Percentiles rank a stretch among this genome's conserved stretches.
phyloP scores from a whole-genome alignment of 2,329 filamentous ascomycete genomes.

The Aspergillus ibericus region DNA sequence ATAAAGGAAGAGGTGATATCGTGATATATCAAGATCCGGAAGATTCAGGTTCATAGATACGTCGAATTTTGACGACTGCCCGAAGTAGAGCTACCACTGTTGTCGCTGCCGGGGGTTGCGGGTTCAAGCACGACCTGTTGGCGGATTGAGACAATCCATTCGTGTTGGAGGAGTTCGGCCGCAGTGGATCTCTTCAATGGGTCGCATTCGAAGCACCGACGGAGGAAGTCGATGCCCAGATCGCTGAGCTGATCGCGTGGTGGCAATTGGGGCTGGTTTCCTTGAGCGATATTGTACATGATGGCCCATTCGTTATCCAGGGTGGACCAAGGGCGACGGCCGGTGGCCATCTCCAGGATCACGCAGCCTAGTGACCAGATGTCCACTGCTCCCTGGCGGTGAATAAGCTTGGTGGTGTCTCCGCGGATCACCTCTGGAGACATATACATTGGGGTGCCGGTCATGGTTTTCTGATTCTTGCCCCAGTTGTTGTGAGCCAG shows the following conservation, averaged over 20 bases:
- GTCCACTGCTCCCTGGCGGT: conserved; percentile 83
- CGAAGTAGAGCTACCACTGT: conserved; percentile 33
- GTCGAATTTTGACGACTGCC: conserved; percentile 32
- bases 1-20: not conserved
- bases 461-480: conserved; percentile 82
- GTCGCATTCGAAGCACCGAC: conserved; percentile 82
- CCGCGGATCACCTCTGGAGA: conserved; percentile 98
- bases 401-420: conserved; percentile 68
- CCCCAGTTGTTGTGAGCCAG: conserved; percentile 30
- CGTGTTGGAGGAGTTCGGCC: conserved; percentile 86
- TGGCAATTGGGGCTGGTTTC: conserved; percentile 86
- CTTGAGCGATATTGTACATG: conserved; percentile 99
- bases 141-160: conserved; percentile 68
- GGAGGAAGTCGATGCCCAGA: conserved; percentile 82
- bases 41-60: conserved; percentile 21
- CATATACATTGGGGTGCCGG: conserved; percentile 99
- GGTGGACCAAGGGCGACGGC: conserved; percentile 87
- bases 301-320: conserved; percentile 99
- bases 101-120: conserved; percentile 39
- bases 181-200: conserved; percentile 76
- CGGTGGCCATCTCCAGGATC: conserved; percentile 95
- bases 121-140: conserved; percentile 49
- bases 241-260: conserved; percentile 78
- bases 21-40: not conserved
- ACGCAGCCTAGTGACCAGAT: conserved; percentile 97